Conservation (phyloP, 2,329 filamentous ascomycete species). For the Cladosporium colombiae region DNA sequence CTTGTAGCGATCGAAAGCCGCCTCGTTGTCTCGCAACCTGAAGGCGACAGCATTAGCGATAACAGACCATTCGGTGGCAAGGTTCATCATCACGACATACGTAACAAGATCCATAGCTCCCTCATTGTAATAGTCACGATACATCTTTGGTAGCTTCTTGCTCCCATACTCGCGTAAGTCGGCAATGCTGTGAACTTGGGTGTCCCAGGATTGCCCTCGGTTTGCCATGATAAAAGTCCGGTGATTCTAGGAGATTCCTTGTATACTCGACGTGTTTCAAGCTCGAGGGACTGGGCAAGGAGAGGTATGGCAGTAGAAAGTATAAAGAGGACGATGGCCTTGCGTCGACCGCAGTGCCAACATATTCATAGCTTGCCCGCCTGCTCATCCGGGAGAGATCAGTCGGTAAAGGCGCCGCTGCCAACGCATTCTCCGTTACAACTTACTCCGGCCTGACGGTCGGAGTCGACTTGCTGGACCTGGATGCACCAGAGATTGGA, state of each 20-base stretch:
- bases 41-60: background rate
- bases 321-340: background rate
- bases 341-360: background rate
- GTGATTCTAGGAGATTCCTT: background rate
- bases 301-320: background rate
- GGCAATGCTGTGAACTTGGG: conserved; percentile 23
- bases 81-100: conserved; percentile 32
- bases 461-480: background rate
- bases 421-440: background rate
- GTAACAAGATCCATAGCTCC: conserved; percentile 29
- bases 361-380: background rate
- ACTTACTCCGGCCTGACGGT: background rate
- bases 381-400: background rate
- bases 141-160: conserved; percentile 24
- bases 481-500: background rate
- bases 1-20: conserved; percentile 52
- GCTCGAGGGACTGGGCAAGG: background rate
- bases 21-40: conserved; percentile 51
- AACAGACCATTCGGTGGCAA: background rate
- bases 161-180: conserved; percentile 23
- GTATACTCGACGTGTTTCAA: background rate
- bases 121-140: conserved; percentile 42
- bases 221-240: background rate
- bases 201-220: conserved; percentile 6
- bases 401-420: background rate